Evolutionary conservation across 2,329 filamentous ascomycete genomes (phyloP), one percentile per base, ranked within the genome.

Genomic region (Apiospora pterosperma): DNA sequence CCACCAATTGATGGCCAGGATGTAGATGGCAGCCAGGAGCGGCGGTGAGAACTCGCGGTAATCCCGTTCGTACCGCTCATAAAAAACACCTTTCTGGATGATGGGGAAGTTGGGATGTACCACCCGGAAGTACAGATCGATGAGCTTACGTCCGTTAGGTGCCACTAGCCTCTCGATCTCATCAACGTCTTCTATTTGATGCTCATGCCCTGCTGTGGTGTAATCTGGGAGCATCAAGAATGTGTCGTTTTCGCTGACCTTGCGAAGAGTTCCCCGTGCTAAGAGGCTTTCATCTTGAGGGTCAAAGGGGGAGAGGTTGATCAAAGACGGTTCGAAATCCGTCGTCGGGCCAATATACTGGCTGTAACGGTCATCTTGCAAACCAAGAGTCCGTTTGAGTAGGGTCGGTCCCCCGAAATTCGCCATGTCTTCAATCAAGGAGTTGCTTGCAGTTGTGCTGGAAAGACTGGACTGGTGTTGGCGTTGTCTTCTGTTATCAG

Each of bases 1-100:
- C 89, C 93, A 96, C 89, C 93, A 97, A 76, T 95, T 93, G 72
- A 96, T 85, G 10, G 93, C 92, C 28, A 97, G 81, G 28, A 97
- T 88, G 72, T 97, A 96, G 71, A 96, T 89, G 62, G 91, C 91
- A 36, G 91, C 92, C 19, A 96, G 82, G 31, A 96, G 80, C 12
- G 91, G 87, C 1, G 92, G 91, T 16, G 91, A 90, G 72, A 95
- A 92, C 69, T 92, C 89, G 63, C 86, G 85, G 71, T 92, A 87
- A 48, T 88, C 89, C 70, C 88, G 85, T 60, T 88, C 87, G 78
- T 94, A 92, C 73, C 92, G 91, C 75, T 94, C 90, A 67, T 92
- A 81, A 70, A 95, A 95, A 64, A 93, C 87, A 65, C 88, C 85
- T 78, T 93, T 94, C 74, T 96, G 91, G 42, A 96, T 84, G 70